Conservation (phyloP, 805 yeast species). For the Kuraishia floccosa region DNA sequence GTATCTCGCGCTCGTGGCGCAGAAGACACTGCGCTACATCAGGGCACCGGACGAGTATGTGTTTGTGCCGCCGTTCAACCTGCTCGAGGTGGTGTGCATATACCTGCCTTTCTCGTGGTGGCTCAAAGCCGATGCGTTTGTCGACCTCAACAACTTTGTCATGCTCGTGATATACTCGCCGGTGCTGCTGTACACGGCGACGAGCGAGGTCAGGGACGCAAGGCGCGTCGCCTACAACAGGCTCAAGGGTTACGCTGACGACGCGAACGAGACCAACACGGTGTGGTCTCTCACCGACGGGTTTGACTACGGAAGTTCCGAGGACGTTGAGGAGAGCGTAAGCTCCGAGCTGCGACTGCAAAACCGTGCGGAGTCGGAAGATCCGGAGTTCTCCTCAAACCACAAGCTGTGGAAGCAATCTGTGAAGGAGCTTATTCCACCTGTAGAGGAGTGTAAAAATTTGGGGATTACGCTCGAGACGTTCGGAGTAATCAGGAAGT, state of each 20-base stretch:
- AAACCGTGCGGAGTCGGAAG: constrained; percentile 51
- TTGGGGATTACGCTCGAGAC: constrained; percentile 56
- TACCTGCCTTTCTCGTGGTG: constrained; percentile 31
- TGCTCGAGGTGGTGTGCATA: constrained; percentile 48
- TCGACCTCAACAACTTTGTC: constrained; percentile 34
- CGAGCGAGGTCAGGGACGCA: constrained; percentile 57
- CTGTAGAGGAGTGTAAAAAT: constrained; percentile 41
- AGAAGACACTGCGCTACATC: constrained; percentile 71
- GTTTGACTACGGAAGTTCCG: constrained; percentile 26
- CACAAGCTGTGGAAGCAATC: constrained; percentile 36
- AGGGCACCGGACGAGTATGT: constrained; percentile 85
- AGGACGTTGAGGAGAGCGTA: constrained; percentile 17
- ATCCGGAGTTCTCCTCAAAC: constrained; percentile 54
- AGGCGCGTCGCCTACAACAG: constrained; percentile 65
- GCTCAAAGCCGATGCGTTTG: constrained; percentile 17
- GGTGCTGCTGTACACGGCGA: constrained; percentile 43
- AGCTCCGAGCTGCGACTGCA: constrained; percentile 35
- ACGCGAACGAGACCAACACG: constrained; percentile 64
- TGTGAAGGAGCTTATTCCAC: constrained; percentile 43
- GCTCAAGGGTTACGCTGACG: constrained; percentile 52
- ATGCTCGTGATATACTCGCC: constrained; percentile 67
- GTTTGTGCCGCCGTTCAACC: constrained; percentile 76
- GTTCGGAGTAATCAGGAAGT: constrained; percentile 39
- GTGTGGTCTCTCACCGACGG: constrained; percentile 86
- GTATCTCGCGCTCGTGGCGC: constrained; percentile 74